A percentile compares a stretch with the other conserved stretches of the same genome.
Conservation (phyloP, 83 land plant species). For the Diphasiastrum complanatum region DNA sequence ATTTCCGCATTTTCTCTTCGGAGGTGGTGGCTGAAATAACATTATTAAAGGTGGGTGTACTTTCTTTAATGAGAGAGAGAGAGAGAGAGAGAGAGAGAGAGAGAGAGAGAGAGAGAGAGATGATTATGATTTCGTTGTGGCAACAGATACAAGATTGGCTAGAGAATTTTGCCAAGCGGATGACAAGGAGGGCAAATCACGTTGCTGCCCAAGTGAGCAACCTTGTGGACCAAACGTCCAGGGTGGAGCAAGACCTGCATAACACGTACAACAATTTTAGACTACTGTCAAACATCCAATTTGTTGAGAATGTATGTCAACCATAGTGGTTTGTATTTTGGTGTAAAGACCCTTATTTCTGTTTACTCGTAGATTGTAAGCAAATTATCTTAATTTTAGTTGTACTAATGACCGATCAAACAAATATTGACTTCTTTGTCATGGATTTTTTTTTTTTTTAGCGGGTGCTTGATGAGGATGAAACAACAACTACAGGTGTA, state of each 20-base stretch:
- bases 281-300: constrained; percentile 34
- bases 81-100: too few relatives aligned
- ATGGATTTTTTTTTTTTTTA: constrained; percentile 11
- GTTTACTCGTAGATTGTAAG: too few relatives aligned
- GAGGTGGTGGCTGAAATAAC: too few relatives aligned
- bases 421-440: background rate
- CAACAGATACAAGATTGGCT: constrained; percentile 47
- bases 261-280: constrained; percentile 35
- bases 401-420: too few relatives aligned
- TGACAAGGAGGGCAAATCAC: constrained; percentile 24
- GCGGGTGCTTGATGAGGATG: constrained; percentile 43
- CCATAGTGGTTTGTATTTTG: too few relatives aligned
- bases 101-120: too few relatives aligned
- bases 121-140: too few relatives aligned
- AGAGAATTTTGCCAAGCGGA: constrained; percentile 30
- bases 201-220: constrained; percentile 28
- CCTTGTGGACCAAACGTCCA: constrained; percentile 27
- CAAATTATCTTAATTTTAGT: too few relatives aligned
- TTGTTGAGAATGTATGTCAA: constrained; percentile 39
- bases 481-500: constrained; percentile 6
- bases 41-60: too few relatives aligned
- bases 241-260: constrained; percentile 34
- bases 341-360: too few relatives aligned
- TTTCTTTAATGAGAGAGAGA: too few relatives aligned
- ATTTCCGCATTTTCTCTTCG: too few relatives aligned